Evolutionary conservation across 106 monocot species (phyloP).

Genomic region (Dendrobium nobile): DNA sequence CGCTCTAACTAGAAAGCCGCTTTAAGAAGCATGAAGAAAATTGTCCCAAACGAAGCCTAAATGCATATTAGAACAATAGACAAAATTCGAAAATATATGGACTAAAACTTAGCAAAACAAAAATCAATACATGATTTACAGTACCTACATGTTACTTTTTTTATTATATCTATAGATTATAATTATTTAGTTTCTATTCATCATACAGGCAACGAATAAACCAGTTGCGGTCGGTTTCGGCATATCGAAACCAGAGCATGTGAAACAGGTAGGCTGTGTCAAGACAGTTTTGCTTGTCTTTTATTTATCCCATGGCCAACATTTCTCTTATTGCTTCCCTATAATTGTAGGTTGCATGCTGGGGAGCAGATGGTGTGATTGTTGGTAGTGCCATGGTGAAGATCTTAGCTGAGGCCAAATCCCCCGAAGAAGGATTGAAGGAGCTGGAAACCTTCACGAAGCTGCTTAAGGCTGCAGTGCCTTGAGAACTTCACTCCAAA

Average conservation of each 20-base stretch:
- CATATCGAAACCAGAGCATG: slow-evolving; percentile 52
- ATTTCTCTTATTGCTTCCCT: neutral
- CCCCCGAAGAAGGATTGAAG: slow-evolving; percentile 58
- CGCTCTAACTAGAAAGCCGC: too few species aligned
- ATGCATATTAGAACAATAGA: too few species aligned
- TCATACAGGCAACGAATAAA: slow-evolving; percentile 40
- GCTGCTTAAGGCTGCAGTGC: slow-evolving; percentile 45
- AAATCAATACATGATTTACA: too few species aligned
- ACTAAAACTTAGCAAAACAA: too few species aligned
- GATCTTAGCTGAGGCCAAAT: slow-evolving; percentile 41
- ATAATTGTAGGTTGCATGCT: slow-evolving; percentile 39
- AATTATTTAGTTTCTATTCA: neutral
- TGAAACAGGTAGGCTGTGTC: slow-evolving; percentile 33
- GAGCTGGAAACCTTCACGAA: slow-evolving; percentile 39
- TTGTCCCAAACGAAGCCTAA: too few species aligned
- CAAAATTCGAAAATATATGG: too few species aligned
- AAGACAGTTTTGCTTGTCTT: neutral
- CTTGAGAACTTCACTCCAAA: slow-evolving; percentile 8
- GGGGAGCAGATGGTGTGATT: slow-evolving; percentile 79
- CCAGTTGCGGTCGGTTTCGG: slow-evolving; percentile 65
- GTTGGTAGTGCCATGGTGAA: slow-evolving; percentile 65
- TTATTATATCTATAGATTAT: too few species aligned
- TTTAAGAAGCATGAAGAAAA: too few species aligned
- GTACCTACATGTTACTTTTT: too few species aligned
- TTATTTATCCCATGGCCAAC: neutral